Evolutionary conservation across 495 filamentous ascomycete genomes (phyloP).

Genomic region (Pseudotulostoma volvatum): DNA sequence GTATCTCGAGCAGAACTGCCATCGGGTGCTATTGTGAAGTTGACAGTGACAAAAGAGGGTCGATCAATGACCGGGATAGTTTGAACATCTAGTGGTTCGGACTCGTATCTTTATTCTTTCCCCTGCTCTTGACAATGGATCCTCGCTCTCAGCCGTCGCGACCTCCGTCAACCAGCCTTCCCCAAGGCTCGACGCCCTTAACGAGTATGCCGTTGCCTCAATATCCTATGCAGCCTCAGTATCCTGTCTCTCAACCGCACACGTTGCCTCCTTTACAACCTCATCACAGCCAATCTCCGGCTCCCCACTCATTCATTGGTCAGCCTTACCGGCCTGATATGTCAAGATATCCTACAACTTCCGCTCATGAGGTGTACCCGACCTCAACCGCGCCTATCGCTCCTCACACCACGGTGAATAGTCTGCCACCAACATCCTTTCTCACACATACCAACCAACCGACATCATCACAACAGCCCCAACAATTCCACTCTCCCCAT

Average conservation of each 20-base stretch:
- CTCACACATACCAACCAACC: constrained; percentile 34
- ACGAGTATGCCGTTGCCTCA: constrained; percentile 34
- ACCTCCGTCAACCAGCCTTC: constrained; percentile 39
- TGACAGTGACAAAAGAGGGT: too few relatives aligned
- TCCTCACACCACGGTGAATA: constrained; percentile 41
- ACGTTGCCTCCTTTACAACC: constrained; percentile 58
- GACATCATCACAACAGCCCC: constrained; percentile 36
- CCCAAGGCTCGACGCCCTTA: constrained; percentile 34
- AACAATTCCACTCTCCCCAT: constrained; percentile 43
- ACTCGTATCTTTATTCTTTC: constrained; percentile 11
- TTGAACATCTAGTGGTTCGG: constrained; percentile 27
- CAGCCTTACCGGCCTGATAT: constrained; percentile 44
- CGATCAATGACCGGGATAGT: constrained; percentile 34
- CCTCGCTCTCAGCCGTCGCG: constrained; percentile 38
- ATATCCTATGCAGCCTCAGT: constrained; percentile 40
- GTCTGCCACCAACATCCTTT: constrained; percentile 36
- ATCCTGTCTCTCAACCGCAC: constrained; percentile 41
- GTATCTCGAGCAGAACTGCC: too few relatives aligned
- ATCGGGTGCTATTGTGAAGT: too few relatives aligned
- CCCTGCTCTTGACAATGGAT: constrained; percentile 22
- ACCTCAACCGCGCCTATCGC: constrained; percentile 28
- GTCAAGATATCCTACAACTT: constrained; percentile 44
- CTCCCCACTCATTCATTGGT: constrained; percentile 40
- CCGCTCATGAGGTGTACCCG: constrained; percentile 43
- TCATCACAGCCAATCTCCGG: constrained; percentile 34